Evolutionary conservation across 2,329 filamentous ascomycete species (phyloP).

Genomic region (Beauveria caledonica): DNA sequence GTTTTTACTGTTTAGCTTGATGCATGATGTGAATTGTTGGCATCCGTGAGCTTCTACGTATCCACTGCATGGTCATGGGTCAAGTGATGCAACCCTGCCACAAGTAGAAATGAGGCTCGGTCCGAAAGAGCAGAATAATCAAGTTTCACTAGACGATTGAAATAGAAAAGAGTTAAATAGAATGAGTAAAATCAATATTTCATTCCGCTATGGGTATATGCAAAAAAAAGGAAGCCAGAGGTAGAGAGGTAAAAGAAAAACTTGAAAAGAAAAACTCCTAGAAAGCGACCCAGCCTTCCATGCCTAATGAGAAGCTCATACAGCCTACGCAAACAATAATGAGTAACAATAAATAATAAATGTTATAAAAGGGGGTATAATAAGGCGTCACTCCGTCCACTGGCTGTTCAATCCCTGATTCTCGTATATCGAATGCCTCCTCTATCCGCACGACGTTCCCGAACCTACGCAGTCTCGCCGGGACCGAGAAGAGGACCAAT

Average conservation of each 20-base stretch:
- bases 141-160: neutral
- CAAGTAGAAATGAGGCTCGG: no score
- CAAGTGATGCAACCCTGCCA: no score
- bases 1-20: neutral
- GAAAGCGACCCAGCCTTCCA: neutral
- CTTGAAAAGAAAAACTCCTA: neutral
- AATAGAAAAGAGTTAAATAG: neutral
- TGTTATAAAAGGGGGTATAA: neutral
- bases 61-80: neutral
- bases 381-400: neutral
- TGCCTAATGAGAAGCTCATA: neutral
- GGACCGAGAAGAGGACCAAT: conserved; percentile 21
- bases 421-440: neutral
- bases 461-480: conserved; percentile 10
- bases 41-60: neutral
- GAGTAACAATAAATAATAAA: neutral
- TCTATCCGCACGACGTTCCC: neutral
- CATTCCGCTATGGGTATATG: conserved; percentile 10
- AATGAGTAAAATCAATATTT: neutral
- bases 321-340: neutral
- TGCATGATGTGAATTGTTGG: neutral
- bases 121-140: no score
- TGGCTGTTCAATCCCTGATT: neutral
- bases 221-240: neutral
- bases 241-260: neutral